phyloP scores from a whole-genome alignment of 2,329 filamentous ascomycete genomes.

The Aspergillus unguis region DNA sequence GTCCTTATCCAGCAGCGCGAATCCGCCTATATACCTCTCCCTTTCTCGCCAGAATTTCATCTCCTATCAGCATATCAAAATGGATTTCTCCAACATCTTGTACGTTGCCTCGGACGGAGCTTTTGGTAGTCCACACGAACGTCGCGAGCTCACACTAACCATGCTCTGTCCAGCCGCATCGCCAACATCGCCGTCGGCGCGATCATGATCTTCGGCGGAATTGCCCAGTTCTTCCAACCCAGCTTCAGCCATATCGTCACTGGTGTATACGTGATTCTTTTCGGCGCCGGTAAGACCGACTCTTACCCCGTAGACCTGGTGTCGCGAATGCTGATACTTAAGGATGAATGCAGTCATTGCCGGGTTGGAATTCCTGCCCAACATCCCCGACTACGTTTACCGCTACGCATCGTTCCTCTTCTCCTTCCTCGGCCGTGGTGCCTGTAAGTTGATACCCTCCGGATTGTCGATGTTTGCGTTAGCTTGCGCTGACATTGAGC shows the following conservation, averaged over 20 bases:
- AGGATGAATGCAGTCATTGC: slow-evolving; percentile 56
- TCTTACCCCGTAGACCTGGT: neutral
- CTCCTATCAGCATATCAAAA: slow-evolving; percentile 40
- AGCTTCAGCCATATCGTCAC: slow-evolving; percentile 65
- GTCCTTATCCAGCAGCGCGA: neutral
- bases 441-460: slow-evolving; percentile 65
- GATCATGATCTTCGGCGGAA: slow-evolving; percentile 81
- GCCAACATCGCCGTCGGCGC: slow-evolving; percentile 87
- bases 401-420: slow-evolving; percentile 97
- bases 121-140: no score
- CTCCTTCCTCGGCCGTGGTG: slow-evolving; percentile 90
- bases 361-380: slow-evolving; percentile 72
- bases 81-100: slow-evolving; percentile 94
- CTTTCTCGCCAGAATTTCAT: no score
- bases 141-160: no score
- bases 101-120: slow-evolving; percentile 49
- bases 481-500: slow-evolving; percentile 1
- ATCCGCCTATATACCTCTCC: neutral
- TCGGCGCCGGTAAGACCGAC: slow-evolving; percentile 68
- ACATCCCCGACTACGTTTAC: slow-evolving; percentile 87
- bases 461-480: neutral
- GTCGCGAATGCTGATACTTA: neutral
- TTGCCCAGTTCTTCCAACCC: slow-evolving; percentile 47
- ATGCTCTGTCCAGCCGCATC: slow-evolving; percentile 66
- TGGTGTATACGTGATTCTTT: slow-evolving; percentile 83